Evolutionary conservation across 2,329 filamentous ascomycete species (phyloP), one percentile per base, ranked within the genome.

Genomic region (Didymella glomerata): DNA sequence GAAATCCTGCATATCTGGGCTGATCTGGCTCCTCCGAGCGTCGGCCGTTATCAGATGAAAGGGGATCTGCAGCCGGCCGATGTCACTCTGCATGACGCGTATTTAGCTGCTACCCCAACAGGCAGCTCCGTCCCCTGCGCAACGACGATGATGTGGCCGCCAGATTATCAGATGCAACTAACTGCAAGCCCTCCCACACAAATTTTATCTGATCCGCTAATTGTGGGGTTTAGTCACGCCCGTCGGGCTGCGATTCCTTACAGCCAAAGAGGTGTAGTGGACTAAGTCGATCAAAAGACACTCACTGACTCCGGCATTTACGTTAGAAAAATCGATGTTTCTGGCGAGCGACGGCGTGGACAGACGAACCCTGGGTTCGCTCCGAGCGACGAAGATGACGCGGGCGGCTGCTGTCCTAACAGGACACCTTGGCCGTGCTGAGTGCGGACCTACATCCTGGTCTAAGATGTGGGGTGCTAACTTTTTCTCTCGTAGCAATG

Each of bases 91-190:
- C 68, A 70, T 65, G 56, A 61, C 55, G 48, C 48, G 32, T 41
- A 46, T 42, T 53, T 52, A 50, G 46, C 41, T 27, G 30, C 36
- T 60, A 28, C 69, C 64, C 16, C 28, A 66, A 62, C 16, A 60
- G 62, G 68, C 58, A 69, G 57, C 56, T 69, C 65, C 66, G 64
- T 55, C 25, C 48, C 55, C 41, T 53, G 63, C 62, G 57, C 54
- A 24, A 44, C 47, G 27, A 41, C 44, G 28, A 51, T 45, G 36
- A 56, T 61, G 54, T 42, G 38, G 47, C 53, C 45, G 61, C 64
- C 64, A 63, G 30, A 56, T 76, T 76, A 75, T 75, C 73, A 73
- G 72, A 76, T 76, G 60, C 57, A 67, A 53, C 61, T 66, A 66
- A 49, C 18, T 18, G 41, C 51, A 49, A 54, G 54, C 58, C 53